Conservation (phyloP, 2,329 filamentous ascomycete species). For the Ophioceras dolichostomum region DNA sequence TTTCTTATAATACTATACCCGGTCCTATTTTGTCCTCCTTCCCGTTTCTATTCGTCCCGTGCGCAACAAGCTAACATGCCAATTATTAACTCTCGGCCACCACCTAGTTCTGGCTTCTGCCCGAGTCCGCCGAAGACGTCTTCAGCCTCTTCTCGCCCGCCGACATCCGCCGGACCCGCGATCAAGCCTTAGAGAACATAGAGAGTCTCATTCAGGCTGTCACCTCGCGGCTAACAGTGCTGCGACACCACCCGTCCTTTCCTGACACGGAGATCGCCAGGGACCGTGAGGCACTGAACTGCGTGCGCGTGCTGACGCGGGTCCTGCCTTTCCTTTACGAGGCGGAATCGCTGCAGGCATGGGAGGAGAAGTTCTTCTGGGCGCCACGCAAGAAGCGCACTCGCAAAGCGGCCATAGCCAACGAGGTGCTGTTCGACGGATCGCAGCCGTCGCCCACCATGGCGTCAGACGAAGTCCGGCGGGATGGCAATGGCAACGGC, state of each 20-base stretch:
- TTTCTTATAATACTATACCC: too few species aligned
- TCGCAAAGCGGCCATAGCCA: slow-evolving; percentile 50
- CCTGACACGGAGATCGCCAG: slow-evolving; percentile 75
- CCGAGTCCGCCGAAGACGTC: slow-evolving; percentile 89
- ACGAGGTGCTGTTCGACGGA: slow-evolving; percentile 78
- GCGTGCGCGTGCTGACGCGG: slow-evolving; percentile 79
- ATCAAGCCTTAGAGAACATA: slow-evolving; percentile 73
- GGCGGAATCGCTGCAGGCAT: slow-evolving; percentile 64
- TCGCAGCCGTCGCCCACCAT: slow-evolving; percentile 29
- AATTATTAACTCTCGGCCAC: slow-evolving; percentile 3
- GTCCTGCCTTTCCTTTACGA: slow-evolving; percentile 89
- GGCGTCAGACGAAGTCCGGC: slow-evolving; percentile 6
- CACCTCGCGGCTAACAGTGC: slow-evolving; percentile 67
- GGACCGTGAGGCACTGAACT: slow-evolving; percentile 87
- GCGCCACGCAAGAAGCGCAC: slow-evolving; percentile 58
- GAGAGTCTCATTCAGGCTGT: slow-evolving; percentile 79
- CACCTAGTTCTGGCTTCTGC: slow-evolving; percentile 85
- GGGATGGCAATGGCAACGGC: too few species aligned
- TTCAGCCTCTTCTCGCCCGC: slow-evolving; percentile 89
- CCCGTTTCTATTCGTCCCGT: too few species aligned
- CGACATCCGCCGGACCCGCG: slow-evolving; percentile 79
- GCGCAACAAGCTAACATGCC: too few species aligned
- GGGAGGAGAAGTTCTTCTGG: slow-evolving; percentile 97
- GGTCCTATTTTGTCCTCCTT: slow-evolving; percentile 3
- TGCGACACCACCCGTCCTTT: slow-evolving; percentile 84